Conservation (phyloP, 2,329 filamentous ascomycete species). For the Tolypocladium nubicola region DNA sequence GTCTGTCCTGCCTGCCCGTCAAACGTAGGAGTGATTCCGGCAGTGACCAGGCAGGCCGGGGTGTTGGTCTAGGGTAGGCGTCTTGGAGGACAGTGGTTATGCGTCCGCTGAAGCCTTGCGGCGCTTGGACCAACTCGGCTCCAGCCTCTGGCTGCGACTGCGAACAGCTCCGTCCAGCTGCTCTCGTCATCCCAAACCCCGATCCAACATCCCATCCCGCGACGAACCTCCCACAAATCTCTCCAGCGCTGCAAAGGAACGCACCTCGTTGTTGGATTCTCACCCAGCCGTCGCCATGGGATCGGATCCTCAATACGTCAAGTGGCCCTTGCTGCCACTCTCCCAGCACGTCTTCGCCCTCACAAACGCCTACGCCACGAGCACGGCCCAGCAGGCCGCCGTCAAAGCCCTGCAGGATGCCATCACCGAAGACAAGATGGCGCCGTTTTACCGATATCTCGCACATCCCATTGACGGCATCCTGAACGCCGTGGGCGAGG, state of each 20-base stretch:
- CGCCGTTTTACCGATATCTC: conserved; percentile 74
- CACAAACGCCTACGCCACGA: conserved; percentile 66
- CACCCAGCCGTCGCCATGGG: conserved; percentile 45
- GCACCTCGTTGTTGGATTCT: conserved; percentile 10
- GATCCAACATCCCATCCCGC: background rate
- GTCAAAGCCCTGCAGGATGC: conserved; percentile 70
- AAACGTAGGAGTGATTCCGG: too few relatives aligned
- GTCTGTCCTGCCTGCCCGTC: background rate
- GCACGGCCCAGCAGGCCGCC: conserved; percentile 56
- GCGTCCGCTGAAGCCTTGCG: conserved; percentile 21
- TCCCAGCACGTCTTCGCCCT: conserved; percentile 80
- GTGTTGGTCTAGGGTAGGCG: background rate
- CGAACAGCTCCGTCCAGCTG: conserved; percentile 1
- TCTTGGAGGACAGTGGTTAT: background rate
- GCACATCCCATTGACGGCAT: conserved; percentile 75
- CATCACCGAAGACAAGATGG: conserved; percentile 77
- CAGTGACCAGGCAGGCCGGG: too few relatives aligned
- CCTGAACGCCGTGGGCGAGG: conserved; percentile 66
- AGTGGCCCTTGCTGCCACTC: conserved; percentile 72
- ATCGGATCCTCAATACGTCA: conserved; percentile 75
- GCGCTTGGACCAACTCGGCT: conserved; percentile 11
- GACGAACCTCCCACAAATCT: background rate
- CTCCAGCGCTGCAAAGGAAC: background rate
- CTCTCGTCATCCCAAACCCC: background rate
- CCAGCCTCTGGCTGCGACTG: conserved; percentile 5